phyloP scores from a whole-genome alignment of 2,329 filamentous ascomycete species.

The Aureobasidium sp. region DNA sequence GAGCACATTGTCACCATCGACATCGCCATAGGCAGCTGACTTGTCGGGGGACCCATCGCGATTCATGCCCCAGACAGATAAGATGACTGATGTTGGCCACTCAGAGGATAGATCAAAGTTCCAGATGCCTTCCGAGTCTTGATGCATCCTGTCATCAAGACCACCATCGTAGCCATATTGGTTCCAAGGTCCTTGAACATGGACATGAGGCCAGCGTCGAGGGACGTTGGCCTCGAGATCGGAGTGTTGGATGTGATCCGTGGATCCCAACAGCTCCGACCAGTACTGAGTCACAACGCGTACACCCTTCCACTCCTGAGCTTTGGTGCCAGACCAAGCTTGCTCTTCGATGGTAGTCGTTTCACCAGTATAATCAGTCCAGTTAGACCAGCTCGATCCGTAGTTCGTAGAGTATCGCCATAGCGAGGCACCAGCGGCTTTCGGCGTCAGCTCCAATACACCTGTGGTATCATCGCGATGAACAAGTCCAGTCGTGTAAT shows the following conservation, averaged over 20 bases:
- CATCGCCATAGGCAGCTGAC: conserved; percentile 50
- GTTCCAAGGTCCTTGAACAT: not conserved
- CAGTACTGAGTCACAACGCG: conserved; percentile 57
- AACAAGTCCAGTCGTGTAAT: conserved; percentile 49
- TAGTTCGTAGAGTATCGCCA: conserved; percentile 56
- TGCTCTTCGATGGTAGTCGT: conserved; percentile 40
- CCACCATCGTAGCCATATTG: not conserved
- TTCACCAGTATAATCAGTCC: conserved; percentile 38
- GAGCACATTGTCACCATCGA: conserved; percentile 50
- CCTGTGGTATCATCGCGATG: conserved; percentile 26
- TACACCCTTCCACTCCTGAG: conserved; percentile 51
- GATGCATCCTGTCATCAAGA: conserved; percentile 29
- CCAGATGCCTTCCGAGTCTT: conserved; percentile 46
- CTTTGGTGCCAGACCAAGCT: conserved; percentile 48
- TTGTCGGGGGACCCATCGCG: conserved; percentile 54
- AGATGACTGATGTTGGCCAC: conserved; percentile 52
- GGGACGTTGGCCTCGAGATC: conserved; percentile 33
- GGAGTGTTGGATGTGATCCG: conserved; percentile 51
- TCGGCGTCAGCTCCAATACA: conserved; percentile 44
- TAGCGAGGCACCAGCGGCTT: conserved; percentile 51
- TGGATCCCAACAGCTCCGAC: conserved; percentile 51
- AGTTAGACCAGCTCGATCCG: conserved; percentile 50
- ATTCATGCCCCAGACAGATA: conserved; percentile 61
- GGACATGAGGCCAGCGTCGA: not conserved
- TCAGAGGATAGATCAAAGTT: conserved; percentile 52